These are phyloP conservation scores for Psidium guajava DNA, from an alignment of 345 rosid species.

Conservation along the genomic window DNA sequence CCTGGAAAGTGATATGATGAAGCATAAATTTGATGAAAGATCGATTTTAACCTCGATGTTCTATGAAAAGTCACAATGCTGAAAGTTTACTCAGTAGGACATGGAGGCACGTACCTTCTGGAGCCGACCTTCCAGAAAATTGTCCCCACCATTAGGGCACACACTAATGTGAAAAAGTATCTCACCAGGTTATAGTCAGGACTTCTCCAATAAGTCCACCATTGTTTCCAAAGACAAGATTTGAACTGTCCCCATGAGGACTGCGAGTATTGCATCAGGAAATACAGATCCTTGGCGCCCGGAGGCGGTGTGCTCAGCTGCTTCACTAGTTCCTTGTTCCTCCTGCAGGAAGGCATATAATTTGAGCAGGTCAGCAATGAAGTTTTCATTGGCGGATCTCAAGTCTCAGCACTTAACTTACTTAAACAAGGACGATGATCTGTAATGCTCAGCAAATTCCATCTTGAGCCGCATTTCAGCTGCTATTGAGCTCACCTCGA, in stretches of 20 bases:
- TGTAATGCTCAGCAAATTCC: constrained; percentile 70
- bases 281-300: constrained; percentile 22
- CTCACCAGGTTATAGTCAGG: constrained; percentile 34
- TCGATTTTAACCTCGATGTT: neutral
- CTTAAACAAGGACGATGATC: constrained; percentile 42
- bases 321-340: constrained; percentile 18
- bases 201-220: constrained; percentile 35
- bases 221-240: constrained; percentile 32
- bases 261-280: constrained; percentile 15
- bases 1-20: constrained; percentile 12
- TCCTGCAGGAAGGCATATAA: neutral
- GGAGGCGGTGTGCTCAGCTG: constrained; percentile 19
- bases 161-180: constrained; percentile 12
- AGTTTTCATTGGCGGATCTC: neutral
- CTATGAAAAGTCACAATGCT: neutral
- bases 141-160: constrained; percentile 18
- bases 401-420: constrained; percentile 15
- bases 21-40: neutral
- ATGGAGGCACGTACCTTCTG: constrained; percentile 1
- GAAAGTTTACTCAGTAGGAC: neutral
- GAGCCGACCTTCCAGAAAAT: constrained; percentile 26
- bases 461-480: constrained; percentile 52
- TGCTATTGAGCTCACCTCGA: constrained; percentile 79
- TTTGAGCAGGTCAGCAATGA: neutral
- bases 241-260: constrained; percentile 29